These are phyloP conservation scores for Magnaporthiopsis incrustans DNA, from an alignment of 2,329 filamentous ascomycete species.

Conservation along the genomic window DNA sequence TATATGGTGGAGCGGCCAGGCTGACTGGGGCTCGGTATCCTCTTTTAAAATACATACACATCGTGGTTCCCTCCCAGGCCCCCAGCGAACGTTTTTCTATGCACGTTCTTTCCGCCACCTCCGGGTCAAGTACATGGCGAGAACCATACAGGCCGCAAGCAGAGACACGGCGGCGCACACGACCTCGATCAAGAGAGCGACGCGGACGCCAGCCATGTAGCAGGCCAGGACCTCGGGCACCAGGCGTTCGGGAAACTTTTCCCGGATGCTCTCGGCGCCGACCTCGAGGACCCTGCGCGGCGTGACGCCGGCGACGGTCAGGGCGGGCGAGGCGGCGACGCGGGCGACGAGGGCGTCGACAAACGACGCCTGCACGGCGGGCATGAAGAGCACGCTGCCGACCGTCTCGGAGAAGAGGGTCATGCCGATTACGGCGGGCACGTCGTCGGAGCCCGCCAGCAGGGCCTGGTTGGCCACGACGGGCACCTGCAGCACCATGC, in stretches of 20 bases:
- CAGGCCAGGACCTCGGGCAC: not conserved
- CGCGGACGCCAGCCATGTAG: conserved; percentile 4
- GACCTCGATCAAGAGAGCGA: conserved; percentile 1
- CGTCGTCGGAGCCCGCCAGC: not conserved
- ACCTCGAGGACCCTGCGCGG: not conserved
- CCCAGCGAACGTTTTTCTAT: too few species aligned
- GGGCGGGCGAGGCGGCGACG: not conserved
- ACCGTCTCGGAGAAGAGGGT: conserved; percentile 6
- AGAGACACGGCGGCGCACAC: not conserved
- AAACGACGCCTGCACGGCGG: conserved; percentile 1
- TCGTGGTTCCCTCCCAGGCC: too few species aligned
- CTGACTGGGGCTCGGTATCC: too few species aligned
- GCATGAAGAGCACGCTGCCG: conserved; percentile 4
- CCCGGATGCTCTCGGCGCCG: not conserved
- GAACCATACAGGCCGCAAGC: not conserved
- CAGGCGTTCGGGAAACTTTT: not conserved
- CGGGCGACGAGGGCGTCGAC: conserved; percentile 1
- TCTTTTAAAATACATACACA: too few species aligned
- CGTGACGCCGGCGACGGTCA: not conserved
- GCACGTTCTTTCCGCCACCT: not conserved
- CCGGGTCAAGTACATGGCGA: not conserved
- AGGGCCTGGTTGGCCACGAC: conserved; percentile 1
- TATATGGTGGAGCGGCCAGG: too few species aligned
- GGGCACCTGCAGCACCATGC: conserved; percentile 4
- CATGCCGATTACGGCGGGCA: conserved; percentile 3